These are phyloP conservation scores for Thalassia testudinum DNA, from an alignment of 116 monocot species.

Conservation along the genomic window DNA sequence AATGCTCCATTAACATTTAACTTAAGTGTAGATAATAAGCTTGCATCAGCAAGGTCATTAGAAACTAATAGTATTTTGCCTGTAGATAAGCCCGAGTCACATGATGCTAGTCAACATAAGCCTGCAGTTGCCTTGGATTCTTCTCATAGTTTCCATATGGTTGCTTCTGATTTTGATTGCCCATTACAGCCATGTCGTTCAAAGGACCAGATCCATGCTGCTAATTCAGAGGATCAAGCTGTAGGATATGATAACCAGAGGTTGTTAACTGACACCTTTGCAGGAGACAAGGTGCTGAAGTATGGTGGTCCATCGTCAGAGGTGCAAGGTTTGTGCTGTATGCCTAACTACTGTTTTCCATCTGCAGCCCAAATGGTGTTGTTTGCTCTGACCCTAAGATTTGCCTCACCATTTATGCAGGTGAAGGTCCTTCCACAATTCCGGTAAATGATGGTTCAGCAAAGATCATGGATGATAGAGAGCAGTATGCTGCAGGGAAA, in stretches of 20 bases:
- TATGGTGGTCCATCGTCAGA: conserved; percentile 15
- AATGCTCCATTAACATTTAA: no score
- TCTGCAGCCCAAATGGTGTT: no score
- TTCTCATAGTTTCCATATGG: conserved; percentile 1
- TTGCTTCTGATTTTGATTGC: conserved; percentile 9
- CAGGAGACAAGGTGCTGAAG: conserved; percentile 7
- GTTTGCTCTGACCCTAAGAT: no score
- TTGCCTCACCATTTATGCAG: no score
- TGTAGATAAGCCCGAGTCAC: conserved; percentile 5
- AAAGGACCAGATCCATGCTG: conserved; percentile 6
- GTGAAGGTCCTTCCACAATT: not conserved
- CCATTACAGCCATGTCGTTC: conserved; percentile 17
- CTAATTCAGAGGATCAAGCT: conserved; percentile 3
- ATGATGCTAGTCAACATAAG: conserved; percentile 4
- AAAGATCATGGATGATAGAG: conserved; percentile 8
- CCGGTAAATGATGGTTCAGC: not conserved
- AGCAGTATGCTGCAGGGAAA: no score
- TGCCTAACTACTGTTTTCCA: no score
- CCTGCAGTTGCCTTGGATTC: conserved; percentile 6
- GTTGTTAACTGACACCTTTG: not conserved
- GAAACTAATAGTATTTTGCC: not conserved
- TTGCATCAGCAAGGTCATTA: not conserved
- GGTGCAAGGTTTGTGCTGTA: conserved; percentile 30
- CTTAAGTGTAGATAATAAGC: conserved; percentile 1
- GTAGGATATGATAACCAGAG: conserved; percentile 13